Evolutionary conservation across 192 early-diverging fungal genomes (phyloP), one percentile per base, ranked within the genome.

Genomic region (Podila verticillata): DNA sequence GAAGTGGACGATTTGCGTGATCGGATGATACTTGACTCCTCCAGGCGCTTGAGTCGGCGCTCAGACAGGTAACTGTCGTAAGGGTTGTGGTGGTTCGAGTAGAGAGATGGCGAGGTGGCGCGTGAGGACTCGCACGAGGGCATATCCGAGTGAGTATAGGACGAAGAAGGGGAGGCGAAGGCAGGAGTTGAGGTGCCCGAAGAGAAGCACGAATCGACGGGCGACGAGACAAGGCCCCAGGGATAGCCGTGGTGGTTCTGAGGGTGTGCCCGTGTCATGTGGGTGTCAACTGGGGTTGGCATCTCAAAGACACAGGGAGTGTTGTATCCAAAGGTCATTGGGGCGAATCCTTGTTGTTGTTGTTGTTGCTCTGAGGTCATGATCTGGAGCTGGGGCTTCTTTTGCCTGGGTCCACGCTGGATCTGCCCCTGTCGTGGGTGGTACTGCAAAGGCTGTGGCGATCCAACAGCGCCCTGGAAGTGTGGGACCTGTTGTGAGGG

Each of bases 1-100:
- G 74, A 78, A 4, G 77, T 80, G 13, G 77, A 80, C 22, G 70
- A 80, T 57, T 80, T 80, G 34, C 77, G 58, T 0, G 77, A 72
- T 12, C 70, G 70, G 28, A 68, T 70, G 54, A 67, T 80, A 6
- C 48, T 48, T 6, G 31, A 44, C 35, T 78, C 68, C 12, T 70
- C 63, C 17, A 61, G 48, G 22, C 59, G 54, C 30, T 44, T 70
- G 57, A 57, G 15, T 12, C 58, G 68, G 17, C 74, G 63, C 10
- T 78, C 74, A 3, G 68, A 70, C 54, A 70, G 22, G 22, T 63
- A 71, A 7, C 19, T 32, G 51, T 79, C 75, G 17, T 72, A 71
- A 7, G 36, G 35, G 26, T n/a, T 62, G 30, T 62, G 28, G 61
- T 34, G 22, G 9, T 8, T 39, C 17, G 31, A 9, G 35, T 24